Percentiles rank a stretch among this genome's conserved stretches.
These are phyloP conservation scores for Backusella morwellensis DNA, from an alignment of 192 early-diverging fungal species.

Conservation along the genomic window DNA sequence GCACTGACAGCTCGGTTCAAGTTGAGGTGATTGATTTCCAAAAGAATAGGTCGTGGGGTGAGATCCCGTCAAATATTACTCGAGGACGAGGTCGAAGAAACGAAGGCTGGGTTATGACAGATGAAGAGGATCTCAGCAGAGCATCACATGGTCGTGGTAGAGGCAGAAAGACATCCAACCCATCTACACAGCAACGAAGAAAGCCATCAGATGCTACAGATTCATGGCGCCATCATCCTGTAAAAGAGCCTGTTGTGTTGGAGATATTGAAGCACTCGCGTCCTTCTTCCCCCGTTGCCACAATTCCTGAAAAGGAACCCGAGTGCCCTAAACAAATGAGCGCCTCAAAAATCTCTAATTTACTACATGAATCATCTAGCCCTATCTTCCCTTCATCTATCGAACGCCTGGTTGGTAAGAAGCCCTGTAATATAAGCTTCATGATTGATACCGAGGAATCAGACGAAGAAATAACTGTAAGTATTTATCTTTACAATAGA, in stretches of 20 bases:
- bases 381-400: conserved; percentile 20
- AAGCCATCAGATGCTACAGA: neutral
- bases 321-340: neutral
- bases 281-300: neutral
- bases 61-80: neutral
- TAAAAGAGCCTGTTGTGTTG: neutral
- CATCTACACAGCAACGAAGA: conserved; percentile 2
- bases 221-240: conserved; percentile 12
- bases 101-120: neutral
- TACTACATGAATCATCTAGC: neutral
- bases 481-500: neutral
- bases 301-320: neutral
- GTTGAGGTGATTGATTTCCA: conserved; percentile 9
- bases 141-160: conserved; percentile 12
- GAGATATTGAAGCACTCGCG: neutral
- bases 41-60: conserved; percentile 6
- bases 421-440: conserved; percentile 9
- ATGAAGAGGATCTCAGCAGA: neutral
- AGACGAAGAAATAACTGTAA: conserved; percentile 18
- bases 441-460: conserved; percentile 16
- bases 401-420: conserved; percentile 11
- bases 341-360: neutral
- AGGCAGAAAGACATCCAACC: neutral
- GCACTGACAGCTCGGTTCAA: neutral
- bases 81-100: neutral